Base-by-base conservation (phyloP, 2,329 filamentous ascomycete genomes). In the Cladosporium sp. region DNA sequence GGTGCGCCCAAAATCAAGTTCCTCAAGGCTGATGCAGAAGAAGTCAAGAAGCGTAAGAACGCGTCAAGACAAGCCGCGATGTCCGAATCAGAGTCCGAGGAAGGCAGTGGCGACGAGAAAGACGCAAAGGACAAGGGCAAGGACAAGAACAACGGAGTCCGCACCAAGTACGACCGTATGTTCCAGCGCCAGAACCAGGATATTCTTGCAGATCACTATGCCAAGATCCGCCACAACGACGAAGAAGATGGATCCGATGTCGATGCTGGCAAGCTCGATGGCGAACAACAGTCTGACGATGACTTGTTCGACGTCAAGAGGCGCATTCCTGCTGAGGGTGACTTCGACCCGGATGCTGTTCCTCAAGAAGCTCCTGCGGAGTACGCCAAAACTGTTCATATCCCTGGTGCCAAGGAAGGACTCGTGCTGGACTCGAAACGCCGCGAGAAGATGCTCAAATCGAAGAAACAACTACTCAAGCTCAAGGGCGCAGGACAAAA, bases 101-200 rank as follows among this genome's bases (percentile, higher is more conserved):
- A 83, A 19, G 78, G 79, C 36, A 80, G 80, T 12, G 77, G 73
- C 5, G 78, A 83, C 56, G 79, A 84, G n/a, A 78, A 80, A 24
- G 80, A 80, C 15, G 73, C 68, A 3, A 78, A 78, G 9, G 77
- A 73, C 3, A 77, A 71, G 12, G 70, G 68, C 24, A 77, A 76
- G 58, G 77, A 71, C 37, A 85, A 86, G 74, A 87, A 89, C 75
- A 78, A 81, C 10, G 47, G 47, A 65, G 90, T 96, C 17, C 84
- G 91, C 61, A 99, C 95, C 32, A 97, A 96, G 73, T 95, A 96
- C 71, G 91, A 99, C 73, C 88, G 91, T 65, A 97, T 99, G 94
- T 97, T 97, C 74, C 93, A 97, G 77, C 83, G 94, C 60, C 89
- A 88, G 66, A 99, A 99, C 74, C 93, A 97, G 74, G 92, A 97